These are phyloP conservation scores for Yamadazyma akitaensis DNA, from an alignment of 805 yeast genomes.

Conservation along the genomic window DNA sequence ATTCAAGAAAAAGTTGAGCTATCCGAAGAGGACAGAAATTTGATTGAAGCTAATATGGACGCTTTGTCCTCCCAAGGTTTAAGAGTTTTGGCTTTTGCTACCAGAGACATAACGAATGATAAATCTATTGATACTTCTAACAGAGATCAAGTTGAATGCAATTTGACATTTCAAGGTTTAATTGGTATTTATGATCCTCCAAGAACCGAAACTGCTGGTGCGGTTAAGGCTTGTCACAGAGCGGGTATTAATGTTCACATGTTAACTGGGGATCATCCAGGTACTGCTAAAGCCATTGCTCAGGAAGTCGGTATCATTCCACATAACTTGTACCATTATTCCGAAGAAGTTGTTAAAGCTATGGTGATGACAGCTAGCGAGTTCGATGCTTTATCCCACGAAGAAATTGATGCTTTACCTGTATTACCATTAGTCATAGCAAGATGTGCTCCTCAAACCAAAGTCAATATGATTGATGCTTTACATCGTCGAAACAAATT, in stretches of 20 bases:
- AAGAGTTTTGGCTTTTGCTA: conserved; percentile 72
- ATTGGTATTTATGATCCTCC: conserved; percentile 84
- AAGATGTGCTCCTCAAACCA: conserved; percentile 41
- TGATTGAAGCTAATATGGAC: conserved; percentile 55
- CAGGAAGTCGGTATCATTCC: conserved; percentile 79
- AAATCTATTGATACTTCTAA: conserved; percentile 18
- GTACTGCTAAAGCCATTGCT: conserved; percentile 77
- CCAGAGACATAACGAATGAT: conserved; percentile 24
- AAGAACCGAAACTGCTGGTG: conserved; percentile 60
- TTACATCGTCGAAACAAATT: conserved; percentile 36
- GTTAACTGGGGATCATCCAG: conserved; percentile 81
- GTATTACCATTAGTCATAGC: conserved; percentile 40
- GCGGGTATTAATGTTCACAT: conserved; percentile 80
- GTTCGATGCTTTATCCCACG: conserved; percentile 29
- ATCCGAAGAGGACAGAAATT: conserved; percentile 35
- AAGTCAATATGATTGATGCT: conserved; percentile 41
- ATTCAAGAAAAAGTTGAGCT: conserved; percentile 23
- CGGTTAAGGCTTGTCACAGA: conserved; percentile 62
- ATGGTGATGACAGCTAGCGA: conserved; percentile 39
- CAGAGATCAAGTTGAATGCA: conserved; percentile 45
- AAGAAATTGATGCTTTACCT: conserved; percentile 34
- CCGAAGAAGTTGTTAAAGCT: conserved; percentile 30
- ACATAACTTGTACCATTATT: conserved; percentile 34
- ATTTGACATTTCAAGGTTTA: conserved; percentile 59
- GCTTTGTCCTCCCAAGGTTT: conserved; percentile 62